Conservation (phyloP, 1,284 basidiomycete species). For the Sanghuangporus baumii region DNA sequence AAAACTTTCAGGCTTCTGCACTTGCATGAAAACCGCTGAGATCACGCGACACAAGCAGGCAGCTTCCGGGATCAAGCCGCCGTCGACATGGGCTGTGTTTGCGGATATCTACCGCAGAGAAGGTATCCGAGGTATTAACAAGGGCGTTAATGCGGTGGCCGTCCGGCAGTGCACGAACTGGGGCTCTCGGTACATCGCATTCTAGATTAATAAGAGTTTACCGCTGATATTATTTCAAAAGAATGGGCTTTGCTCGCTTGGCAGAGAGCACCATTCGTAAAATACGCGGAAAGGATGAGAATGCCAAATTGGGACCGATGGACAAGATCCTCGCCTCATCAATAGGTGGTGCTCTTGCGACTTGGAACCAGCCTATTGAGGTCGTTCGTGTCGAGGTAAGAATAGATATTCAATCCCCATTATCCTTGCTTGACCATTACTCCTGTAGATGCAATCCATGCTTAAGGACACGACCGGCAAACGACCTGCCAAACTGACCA, state of each 20-base stretch:
- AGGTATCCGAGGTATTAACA: conserved; percentile 96
- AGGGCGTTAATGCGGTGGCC: conserved; percentile 98
- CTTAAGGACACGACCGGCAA: conserved; percentile 73
- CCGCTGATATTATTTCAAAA: conserved; percentile 26
- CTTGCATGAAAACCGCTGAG: conserved; percentile 97
- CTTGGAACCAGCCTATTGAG: conserved; percentile 99
- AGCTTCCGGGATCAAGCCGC: conserved; percentile 84
- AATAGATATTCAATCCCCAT: conserved; percentile 2
- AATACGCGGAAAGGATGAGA: conserved; percentile 70
- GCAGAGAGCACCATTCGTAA: conserved; percentile 82
- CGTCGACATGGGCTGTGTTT: conserved; percentile 93
- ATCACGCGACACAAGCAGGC: conserved; percentile 97
- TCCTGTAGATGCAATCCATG: conserved; percentile 93
- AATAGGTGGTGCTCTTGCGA: conserved; percentile 92
- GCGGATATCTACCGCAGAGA: conserved; percentile 91
- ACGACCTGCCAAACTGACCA: conserved; percentile 87
- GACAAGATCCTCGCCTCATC: conserved; percentile 93
- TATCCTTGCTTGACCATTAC: conserved; percentile 1
- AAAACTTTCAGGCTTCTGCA: conserved; percentile 81
- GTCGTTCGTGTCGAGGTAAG: conserved; percentile 86
- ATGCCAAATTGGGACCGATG: conserved; percentile 66
- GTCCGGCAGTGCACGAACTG: conserved; percentile 98
- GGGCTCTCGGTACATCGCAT: conserved; percentile 78
- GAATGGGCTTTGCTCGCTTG: conserved; percentile 95
- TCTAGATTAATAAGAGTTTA: neutral